Evolutionary conservation across 805 yeast genomes (phyloP).

Genomic region (Yarrowia yakushimensis): DNA sequence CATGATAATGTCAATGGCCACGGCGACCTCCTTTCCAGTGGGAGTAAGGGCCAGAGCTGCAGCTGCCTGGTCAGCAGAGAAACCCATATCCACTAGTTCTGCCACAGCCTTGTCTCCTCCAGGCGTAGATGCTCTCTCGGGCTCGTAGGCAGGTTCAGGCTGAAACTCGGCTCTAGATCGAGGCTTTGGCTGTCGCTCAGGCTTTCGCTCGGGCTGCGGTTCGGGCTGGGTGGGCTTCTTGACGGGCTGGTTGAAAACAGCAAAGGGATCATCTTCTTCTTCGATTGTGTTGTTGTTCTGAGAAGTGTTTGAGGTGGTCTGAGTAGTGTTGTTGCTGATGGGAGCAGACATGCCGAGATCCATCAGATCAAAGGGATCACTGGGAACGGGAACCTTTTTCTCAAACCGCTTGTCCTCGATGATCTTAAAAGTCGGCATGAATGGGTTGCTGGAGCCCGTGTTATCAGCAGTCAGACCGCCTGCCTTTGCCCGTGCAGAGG

Average conservation of each 20-base stretch:
- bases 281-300: neutral
- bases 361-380: slow-evolving; percentile 15
- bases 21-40: slow-evolving; percentile 55
- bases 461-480: slow-evolving; percentile 4
- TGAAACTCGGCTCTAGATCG: slow-evolving; percentile 3
- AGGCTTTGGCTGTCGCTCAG: neutral
- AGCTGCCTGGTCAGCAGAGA: slow-evolving; percentile 56
- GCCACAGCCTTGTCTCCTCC: slow-evolving; percentile 47
- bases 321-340: neutral
- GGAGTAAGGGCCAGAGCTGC: slow-evolving; percentile 53
- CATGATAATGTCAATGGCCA: slow-evolving; percentile 67
- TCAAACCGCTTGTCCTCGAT: slow-evolving; percentile 18
- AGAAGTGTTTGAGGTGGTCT: neutral
- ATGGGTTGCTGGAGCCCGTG: slow-evolving; percentile 12
- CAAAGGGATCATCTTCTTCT: slow-evolving; percentile 26
- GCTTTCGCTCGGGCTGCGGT: neutral
- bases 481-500: neutral
- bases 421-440: slow-evolving; percentile 26
- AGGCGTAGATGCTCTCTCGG: slow-evolving; percentile 9
- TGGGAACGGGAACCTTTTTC: neutral
- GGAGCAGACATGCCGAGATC: slow-evolving; percentile 23
- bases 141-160: neutral
- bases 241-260: slow-evolving; percentile 25
- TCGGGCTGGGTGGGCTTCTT: neutral
- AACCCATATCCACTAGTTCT: slow-evolving; percentile 76